Conservation (phyloP, 805 yeast genomes). For the Cyberlindnera meyerae region DNA sequence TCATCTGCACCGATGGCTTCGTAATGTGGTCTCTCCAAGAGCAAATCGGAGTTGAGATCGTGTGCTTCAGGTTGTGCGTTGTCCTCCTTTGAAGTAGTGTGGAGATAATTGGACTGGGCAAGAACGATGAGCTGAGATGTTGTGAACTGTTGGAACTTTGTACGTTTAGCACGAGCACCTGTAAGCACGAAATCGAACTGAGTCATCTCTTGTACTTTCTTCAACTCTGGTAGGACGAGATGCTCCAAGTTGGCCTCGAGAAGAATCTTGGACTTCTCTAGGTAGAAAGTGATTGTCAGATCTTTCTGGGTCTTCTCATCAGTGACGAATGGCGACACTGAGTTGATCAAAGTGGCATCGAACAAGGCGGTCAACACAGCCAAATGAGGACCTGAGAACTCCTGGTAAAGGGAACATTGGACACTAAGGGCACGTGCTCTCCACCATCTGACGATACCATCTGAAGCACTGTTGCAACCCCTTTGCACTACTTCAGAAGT, state of each 20-base stretch:
- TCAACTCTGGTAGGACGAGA: constrained; percentile 48
- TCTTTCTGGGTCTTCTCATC: constrained; percentile 31
- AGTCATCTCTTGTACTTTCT: constrained; percentile 53
- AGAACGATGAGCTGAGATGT: constrained; percentile 70
- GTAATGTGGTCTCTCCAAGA: constrained; percentile 70
- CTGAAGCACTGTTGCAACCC: constrained; percentile 10
- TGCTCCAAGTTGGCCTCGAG: constrained; percentile 63
- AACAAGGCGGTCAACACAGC: constrained; percentile 32
- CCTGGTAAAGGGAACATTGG: constrained; percentile 60
- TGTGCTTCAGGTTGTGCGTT: constrained; percentile 48
- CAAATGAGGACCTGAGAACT: constrained; percentile 46
- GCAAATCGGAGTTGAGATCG: constrained; percentile 66
- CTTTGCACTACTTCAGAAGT: constrained; percentile 17
- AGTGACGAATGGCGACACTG: constrained; percentile 19
- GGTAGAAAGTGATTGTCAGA: constrained; percentile 44
- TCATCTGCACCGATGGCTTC: constrained; percentile 53
- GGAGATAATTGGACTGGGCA: constrained; percentile 46
- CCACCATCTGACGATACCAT: constrained; percentile 68
- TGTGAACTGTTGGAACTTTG: constrained; percentile 72
- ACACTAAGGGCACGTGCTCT: constrained; percentile 61
- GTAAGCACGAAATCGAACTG: constrained; percentile 63
- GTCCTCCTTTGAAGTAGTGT: constrained; percentile 29
- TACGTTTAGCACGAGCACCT: constrained; percentile 84
- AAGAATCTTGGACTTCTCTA: constrained; percentile 66
- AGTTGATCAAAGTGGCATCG: constrained; percentile 19